Evolutionary conservation across 1,284 basidiomycete genomes (phyloP).

Genomic region (Ceratobasidium sp.): DNA sequence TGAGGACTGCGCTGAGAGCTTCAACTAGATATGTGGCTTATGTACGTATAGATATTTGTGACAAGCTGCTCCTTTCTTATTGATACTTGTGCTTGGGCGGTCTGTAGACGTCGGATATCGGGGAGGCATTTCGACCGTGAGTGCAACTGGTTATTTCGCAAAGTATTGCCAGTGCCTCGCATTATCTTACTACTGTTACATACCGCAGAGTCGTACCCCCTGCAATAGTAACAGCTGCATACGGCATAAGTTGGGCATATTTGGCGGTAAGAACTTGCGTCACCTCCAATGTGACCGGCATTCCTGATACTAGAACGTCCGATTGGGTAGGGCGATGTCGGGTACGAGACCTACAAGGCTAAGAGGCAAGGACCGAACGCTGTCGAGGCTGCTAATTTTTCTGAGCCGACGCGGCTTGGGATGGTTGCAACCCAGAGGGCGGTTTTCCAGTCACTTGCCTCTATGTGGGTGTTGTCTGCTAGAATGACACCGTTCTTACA

Average conservation of each 20-base stretch:
- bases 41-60: conserved; percentile 71
- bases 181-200: background rate
- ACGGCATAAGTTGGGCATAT: conserved; percentile 89
- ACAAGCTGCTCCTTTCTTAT: background rate
- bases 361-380: conserved; percentile 76
- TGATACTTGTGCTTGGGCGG: background rate
- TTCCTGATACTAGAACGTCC: conserved; percentile 13
- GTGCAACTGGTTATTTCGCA: background rate
- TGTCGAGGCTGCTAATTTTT: conserved; percentile 78
- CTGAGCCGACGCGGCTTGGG: conserved; percentile 76
- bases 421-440: conserved; percentile 81
- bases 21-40: conserved; percentile 83
- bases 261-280: conserved; percentile 62
- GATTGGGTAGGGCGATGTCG: conserved; percentile 68
- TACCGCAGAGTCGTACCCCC: conserved; percentile 70
- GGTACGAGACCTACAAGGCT: conserved; percentile 92
- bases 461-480: conserved; percentile 67
- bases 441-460: conserved; percentile 88
- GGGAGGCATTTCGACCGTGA: conserved; percentile 87
- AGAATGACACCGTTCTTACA: background rate
- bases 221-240: conserved; percentile 80
- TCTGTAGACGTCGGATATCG: conserved; percentile 71
- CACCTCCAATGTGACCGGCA: conserved; percentile 35
- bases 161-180: background rate
- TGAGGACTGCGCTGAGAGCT: conserved; percentile 79